These are phyloP conservation scores for Moniliella sp. DNA, from an alignment of 1,284 basidiomycete genomes.

Conservation along the genomic window DNA sequence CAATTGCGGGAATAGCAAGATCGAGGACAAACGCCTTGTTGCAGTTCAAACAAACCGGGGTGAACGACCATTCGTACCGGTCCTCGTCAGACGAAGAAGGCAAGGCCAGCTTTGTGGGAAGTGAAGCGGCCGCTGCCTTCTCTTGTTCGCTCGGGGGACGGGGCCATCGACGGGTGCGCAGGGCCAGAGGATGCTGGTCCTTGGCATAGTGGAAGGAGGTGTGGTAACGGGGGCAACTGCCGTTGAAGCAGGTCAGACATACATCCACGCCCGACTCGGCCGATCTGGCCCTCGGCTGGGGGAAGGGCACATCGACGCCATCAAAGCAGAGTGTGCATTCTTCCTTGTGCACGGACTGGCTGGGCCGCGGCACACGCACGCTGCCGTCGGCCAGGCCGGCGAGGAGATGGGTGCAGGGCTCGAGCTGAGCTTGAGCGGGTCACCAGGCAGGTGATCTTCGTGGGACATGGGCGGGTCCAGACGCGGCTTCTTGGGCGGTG, in stretches of 20 bases:
- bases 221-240: constrained; percentile 36
- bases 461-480: too few species aligned
- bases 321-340: constrained; percentile 94
- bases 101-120: constrained; percentile 73
- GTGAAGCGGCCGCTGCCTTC: too few species aligned
- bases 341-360: constrained; percentile 48
- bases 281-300: constrained; percentile 41
- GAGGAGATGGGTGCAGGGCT: too few species aligned
- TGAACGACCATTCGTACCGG: constrained; percentile 52
- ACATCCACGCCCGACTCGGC: constrained; percentile 58
- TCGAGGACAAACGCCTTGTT: too few species aligned
- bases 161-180: too few species aligned
- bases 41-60: constrained; percentile 49
- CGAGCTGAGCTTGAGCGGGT: too few species aligned
- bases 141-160: too few species aligned
- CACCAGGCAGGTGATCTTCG: too few species aligned
- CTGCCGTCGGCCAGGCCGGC: too few species aligned
- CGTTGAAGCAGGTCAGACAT: constrained; percentile 80
- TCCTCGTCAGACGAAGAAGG: constrained; percentile 68
- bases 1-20: constrained; percentile 9
- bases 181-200: too few species aligned
- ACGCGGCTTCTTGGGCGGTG: too few species aligned
- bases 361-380: too few species aligned
- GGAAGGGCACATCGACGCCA: constrained; percentile 40
- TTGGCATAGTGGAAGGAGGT: constrained; percentile 15